A percentile compares a stretch with the other conserved stretches of the same genome.
Conservation (phyloP, 2,329 filamentous ascomycete genomes). For the Daldinia sp. region DNA sequence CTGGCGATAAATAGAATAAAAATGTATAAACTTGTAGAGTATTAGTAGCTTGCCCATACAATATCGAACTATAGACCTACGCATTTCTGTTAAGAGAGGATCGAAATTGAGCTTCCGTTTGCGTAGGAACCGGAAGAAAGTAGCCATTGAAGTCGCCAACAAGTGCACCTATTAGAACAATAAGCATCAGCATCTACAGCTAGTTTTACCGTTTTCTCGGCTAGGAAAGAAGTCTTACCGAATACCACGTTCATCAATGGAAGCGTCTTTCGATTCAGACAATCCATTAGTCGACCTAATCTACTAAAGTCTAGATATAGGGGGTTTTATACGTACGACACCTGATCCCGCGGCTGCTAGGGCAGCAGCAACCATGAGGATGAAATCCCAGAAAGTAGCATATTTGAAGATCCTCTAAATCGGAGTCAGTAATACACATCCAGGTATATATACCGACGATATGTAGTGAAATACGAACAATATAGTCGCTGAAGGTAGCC, state of each 20-base stretch:
- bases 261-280: conserved; percentile 58
- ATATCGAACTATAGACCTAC: conserved; percentile 48
- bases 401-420: conserved; percentile 65
- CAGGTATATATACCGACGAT: background rate
- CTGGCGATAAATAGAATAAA: conserved; percentile 77
- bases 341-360: conserved; percentile 65
- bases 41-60: conserved; percentile 24
- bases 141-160: conserved; percentile 63
- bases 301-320: background rate
- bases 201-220: background rate
- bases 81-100: conserved; percentile 59
- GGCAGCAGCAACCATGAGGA: conserved; percentile 61
- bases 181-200: conserved; percentile 33
- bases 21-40: conserved; percentile 68
- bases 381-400: conserved; percentile 64
- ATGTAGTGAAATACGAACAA: conserved; percentile 47
- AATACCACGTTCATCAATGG: conserved; percentile 72
- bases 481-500: conserved; percentile 60
- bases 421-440: conserved; percentile 31
- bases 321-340: conserved; percentile 50
- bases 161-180: conserved; percentile 54
- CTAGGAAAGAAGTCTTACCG: conserved; percentile 53
- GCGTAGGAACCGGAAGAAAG: conserved; percentile 52
- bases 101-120: conserved; percentile 56
- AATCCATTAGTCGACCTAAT: conserved; percentile 20